Evolutionary conservation across 441 rosid species (phyloP).

Genomic region (Gossypium schwendimanii): DNA sequence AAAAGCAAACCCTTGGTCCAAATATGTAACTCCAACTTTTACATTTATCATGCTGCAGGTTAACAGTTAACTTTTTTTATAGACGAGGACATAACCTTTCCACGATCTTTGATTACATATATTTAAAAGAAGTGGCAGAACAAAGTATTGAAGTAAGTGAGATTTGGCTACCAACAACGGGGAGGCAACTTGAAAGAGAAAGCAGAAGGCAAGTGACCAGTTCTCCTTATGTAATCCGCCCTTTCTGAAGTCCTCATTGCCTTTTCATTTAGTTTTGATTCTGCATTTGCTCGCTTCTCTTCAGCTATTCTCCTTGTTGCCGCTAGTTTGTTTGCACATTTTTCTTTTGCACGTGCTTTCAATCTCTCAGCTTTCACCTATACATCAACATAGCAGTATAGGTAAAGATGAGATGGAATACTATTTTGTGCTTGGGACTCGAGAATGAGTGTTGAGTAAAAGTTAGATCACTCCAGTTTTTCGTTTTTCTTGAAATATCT

Average conservation of each 20-base stretch:
- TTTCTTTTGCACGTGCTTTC: conserved; percentile 80
- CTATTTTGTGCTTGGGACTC: not conserved
- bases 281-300: conserved; percentile 80
- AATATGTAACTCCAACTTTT: too few relatives aligned
- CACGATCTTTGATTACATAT: not conserved
- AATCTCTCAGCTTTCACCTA: conserved; percentile 77
- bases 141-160: not conserved
- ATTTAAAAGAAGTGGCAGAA: not conserved
- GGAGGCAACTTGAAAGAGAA: conserved; percentile 70
- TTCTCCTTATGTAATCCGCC: conserved; percentile 78
- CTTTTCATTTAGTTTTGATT: conserved; percentile 65
- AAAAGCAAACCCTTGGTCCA: too few relatives aligned
- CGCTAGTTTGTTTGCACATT: conserved; percentile 54
- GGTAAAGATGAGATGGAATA: not conserved
- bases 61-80: too few relatives aligned
- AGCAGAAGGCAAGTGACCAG: conserved; percentile 74
- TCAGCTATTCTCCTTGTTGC: conserved; percentile 66
- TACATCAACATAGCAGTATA: not conserved
- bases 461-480: not conserved
- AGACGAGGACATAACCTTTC: too few relatives aligned
- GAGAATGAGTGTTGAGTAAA: not conserved
- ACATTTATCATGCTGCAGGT: too few relatives aligned
- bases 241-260: conserved; percentile 62
- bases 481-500: not conserved
- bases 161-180: conserved; percentile 49